Percentiles rank a stretch among this genome's conserved stretches.
These are phyloP conservation scores for Microsporum audouinii DNA, from an alignment of 2,329 filamentous ascomycete species.

Conservation along the genomic window DNA sequence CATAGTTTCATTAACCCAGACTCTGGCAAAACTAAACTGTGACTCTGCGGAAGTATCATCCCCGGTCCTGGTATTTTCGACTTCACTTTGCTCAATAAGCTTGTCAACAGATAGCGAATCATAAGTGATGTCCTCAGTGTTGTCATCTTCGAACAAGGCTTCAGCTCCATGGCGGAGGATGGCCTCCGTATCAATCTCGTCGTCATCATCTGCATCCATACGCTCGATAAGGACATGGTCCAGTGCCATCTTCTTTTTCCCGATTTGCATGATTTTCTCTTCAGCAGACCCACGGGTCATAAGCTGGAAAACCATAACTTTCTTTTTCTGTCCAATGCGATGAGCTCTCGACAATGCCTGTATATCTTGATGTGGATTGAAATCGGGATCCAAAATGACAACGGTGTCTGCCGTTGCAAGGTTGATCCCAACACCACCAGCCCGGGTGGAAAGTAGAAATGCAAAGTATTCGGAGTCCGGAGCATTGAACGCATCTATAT, in stretches of 20 bases:
- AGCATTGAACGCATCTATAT: constrained; percentile 88
- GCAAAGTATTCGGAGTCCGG: constrained; percentile 73
- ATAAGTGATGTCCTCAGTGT: constrained; percentile 62
- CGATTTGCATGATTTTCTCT: constrained; percentile 92
- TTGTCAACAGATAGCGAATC: constrained; percentile 74
- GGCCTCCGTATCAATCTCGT: constrained; percentile 67
- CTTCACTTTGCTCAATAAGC: constrained; percentile 73
- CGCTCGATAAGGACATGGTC: constrained; percentile 91
- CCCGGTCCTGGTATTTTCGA: constrained; percentile 57
- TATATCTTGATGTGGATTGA: constrained; percentile 96
- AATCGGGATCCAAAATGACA: constrained; percentile 93
- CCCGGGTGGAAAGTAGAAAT: constrained; percentile 84
- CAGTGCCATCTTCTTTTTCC: constrained; percentile 87
- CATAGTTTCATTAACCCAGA: constrained; percentile 81
- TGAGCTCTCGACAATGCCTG: constrained; percentile 91
- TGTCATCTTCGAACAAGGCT: constrained; percentile 69
- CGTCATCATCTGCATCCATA: constrained; percentile 74
- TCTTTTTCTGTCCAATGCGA: constrained; percentile 90
- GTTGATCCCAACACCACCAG: constrained; percentile 95
- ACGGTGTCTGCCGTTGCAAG: constrained; percentile 94
- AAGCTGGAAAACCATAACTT: constrained; percentile 88
- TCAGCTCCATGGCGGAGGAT: constrained; percentile 80
- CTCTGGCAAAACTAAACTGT: constrained; percentile 77
- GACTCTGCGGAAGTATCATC: constrained; percentile 59
- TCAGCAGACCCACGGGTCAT: constrained; percentile 83